phyloP scores from a whole-genome alignment of 75 land plant genomes.

The Larix kaempferi region DNA sequence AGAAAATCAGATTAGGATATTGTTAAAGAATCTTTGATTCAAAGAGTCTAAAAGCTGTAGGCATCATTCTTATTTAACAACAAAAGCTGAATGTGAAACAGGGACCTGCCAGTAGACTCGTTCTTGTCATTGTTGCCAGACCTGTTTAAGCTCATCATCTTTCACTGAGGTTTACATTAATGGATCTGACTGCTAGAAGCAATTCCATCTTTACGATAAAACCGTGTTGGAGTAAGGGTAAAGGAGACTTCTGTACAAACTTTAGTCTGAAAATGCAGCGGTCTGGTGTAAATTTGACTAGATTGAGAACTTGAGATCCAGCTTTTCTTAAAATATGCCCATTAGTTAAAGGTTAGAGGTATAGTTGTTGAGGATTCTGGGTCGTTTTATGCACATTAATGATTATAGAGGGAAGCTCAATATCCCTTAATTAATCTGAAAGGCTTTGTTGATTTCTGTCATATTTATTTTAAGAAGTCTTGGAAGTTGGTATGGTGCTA shows the following conservation, averaged over 20 bases:
- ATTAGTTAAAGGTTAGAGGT: too few species aligned
- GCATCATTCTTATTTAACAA: neutral
- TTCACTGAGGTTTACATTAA: neutral
- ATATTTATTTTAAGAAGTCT: neutral
- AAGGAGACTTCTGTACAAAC: neutral
- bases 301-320: too few species aligned
- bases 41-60: neutral
- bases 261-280: neutral
- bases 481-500: neutral
- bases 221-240: neutral
- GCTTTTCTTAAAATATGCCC: too few species aligned
- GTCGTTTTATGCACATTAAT: neutral
- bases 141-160: neutral
- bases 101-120: neutral
- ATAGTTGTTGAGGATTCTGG: neutral
- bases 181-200: neutral
- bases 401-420: neutral
- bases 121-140: neutral
- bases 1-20: neutral
- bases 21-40: neutral
- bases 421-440: neutral
- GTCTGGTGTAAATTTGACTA: neutral
- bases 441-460: neutral
- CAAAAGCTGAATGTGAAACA: neutral
- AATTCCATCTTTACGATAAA: neutral